Conservation (phyloP, 176 grass and related monocot species). For the Eragrostis nindensis region DNA sequence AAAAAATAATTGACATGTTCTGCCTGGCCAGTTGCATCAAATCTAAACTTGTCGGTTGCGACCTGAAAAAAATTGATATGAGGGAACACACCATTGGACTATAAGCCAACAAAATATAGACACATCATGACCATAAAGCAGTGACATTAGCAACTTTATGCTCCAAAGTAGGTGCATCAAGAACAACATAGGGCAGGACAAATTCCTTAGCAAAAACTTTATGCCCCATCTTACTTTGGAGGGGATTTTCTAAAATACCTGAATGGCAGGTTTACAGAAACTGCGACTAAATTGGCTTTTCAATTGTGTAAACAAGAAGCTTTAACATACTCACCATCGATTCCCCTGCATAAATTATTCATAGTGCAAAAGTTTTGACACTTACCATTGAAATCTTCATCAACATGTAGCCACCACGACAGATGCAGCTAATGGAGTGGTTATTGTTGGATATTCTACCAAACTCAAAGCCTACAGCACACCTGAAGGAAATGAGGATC, state of each 20-base stretch:
- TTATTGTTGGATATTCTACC: conserved; percentile 39
- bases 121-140: conserved; percentile 43
- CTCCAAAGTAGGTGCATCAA: conserved; percentile 36
- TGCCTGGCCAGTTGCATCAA: conserved; percentile 29
- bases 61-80: conserved; percentile 26
- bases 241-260: conserved; percentile 43
- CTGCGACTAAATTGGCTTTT: conserved; percentile 36
- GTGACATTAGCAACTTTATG: conserved; percentile 49
- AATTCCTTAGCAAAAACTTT: conserved; percentile 50
- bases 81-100: conserved; percentile 32
- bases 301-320: conserved; percentile 33
- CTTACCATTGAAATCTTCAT: conserved; percentile 7
- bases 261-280: conserved; percentile 28
- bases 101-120: conserved; percentile 51
- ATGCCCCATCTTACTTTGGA: conserved; percentile 35
- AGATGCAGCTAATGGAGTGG: conserved; percentile 17
- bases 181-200: conserved; percentile 45
- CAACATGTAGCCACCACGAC: conserved; percentile 29
- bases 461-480: conserved; percentile 30
- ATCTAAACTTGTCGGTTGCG: conserved; percentile 25
- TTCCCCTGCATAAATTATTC: conserved; percentile 9
- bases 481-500: conserved; percentile 30
- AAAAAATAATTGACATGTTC: background rate
- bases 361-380: conserved; percentile 1
- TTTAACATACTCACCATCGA: conserved; percentile 29